Percentiles rank a stretch among this genome's conserved stretches.
Evolutionary conservation across 2,329 filamentous ascomycete species (phyloP).

Genomic region (Karstenula rhodostoma): DNA sequence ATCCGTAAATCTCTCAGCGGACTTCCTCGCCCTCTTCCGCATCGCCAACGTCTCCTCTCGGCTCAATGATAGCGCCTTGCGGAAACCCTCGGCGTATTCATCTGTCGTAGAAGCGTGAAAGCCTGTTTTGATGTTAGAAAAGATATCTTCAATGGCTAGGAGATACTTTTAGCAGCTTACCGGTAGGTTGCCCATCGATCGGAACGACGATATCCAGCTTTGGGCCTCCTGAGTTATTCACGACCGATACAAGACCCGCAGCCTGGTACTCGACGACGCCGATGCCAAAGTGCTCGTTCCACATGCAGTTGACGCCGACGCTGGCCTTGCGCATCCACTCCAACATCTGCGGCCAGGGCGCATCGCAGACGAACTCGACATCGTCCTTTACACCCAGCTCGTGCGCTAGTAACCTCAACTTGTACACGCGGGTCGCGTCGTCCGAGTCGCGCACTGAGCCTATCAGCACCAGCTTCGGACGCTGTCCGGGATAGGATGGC

Average conservation of each 20-base stretch:
- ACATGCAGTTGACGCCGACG: slow-evolving; percentile 97
- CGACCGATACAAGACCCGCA: slow-evolving; percentile 89
- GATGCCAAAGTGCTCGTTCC: slow-evolving; percentile 99
- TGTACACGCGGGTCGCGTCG: slow-evolving; percentile 85
- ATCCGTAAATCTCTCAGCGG: slow-evolving; percentile 86
- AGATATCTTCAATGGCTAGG: background rate
- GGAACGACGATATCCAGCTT: slow-evolving; percentile 91
- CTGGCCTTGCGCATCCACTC: slow-evolving; percentile 78
- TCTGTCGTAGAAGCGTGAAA: slow-evolving; percentile 82
- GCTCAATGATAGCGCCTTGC: slow-evolving; percentile 74
- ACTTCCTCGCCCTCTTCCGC: slow-evolving; percentile 76
- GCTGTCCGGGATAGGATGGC: slow-evolving; percentile 54
- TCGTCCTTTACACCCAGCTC: slow-evolving; percentile 81
- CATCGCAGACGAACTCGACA: slow-evolving; percentile 89
- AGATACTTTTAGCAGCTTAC: too few relatives aligned
- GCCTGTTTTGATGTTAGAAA: slow-evolving; percentile 58
- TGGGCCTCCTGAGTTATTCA: slow-evolving; percentile 91
- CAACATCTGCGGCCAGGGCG: slow-evolving; percentile 86
- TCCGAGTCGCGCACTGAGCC: slow-evolving; percentile 89
- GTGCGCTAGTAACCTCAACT: slow-evolving; percentile 83
- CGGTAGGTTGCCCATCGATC: slow-evolving; percentile 78
- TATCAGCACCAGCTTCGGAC: slow-evolving; percentile 79
- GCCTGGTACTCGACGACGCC: slow-evolving; percentile 98
- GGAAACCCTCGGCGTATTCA: slow-evolving; percentile 84
- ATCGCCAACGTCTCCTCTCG: slow-evolving; percentile 73